These are phyloP conservation scores for Goffeauzyma gilvescens DNA, from an alignment of 768 basidiomycete genomes.

Conservation along the genomic window DNA sequence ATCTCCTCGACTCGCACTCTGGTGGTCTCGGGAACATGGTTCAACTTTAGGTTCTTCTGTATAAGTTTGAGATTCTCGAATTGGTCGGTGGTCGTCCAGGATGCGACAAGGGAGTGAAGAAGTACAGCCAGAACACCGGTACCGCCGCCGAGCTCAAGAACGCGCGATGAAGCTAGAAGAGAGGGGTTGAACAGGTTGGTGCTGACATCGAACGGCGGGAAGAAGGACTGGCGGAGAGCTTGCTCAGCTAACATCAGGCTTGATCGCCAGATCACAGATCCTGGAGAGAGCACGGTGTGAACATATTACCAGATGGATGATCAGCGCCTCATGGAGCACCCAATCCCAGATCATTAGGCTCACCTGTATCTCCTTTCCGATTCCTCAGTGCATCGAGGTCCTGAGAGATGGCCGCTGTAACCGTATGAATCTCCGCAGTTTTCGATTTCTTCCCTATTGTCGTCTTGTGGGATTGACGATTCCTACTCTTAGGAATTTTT, in stretches of 20 bases:
- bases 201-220: slow-evolving; percentile 2
- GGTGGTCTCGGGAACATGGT: slow-evolving; percentile 3
- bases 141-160: slow-evolving; percentile 28
- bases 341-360: background rate
- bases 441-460: background rate
- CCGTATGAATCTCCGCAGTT: background rate
- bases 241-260: slow-evolving; percentile 22
- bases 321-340: background rate
- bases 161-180: slow-evolving; percentile 1
- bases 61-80: slow-evolving; percentile 26
- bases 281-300: no score
- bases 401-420: slow-evolving; percentile 20
- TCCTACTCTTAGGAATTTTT: no score
- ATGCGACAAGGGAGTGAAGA: slow-evolving; percentile 13
- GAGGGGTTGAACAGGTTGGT: slow-evolving; percentile 11
- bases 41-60: slow-evolving; percentile 20
- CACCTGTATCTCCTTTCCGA: slow-evolving; percentile 29
- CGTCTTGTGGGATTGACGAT: no score
- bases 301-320: no score
- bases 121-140: slow-evolving; percentile 26
- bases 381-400: slow-evolving; percentile 23
- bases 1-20: slow-evolving; percentile 21
- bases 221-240: slow-evolving; percentile 16
- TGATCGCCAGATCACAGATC: slow-evolving; percentile 29
- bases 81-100: slow-evolving; percentile 21